Base-by-base conservation (phyloP, 1,139 yeast species). In the Candida sp. region DNA sequence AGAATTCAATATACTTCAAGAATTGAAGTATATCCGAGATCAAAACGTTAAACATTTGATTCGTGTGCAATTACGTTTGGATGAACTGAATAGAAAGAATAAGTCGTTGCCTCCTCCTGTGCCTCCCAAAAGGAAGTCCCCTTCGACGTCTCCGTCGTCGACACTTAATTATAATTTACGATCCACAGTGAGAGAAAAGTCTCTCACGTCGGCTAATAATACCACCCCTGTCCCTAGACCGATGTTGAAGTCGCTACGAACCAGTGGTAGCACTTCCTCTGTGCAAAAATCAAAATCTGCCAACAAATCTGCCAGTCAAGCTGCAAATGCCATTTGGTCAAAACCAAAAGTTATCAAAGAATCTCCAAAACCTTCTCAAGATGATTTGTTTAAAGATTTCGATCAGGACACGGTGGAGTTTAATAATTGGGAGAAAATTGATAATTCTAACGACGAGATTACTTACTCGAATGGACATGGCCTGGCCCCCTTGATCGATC, bases 1-100 rank as follows among this genome's bases (percentile, higher is more conserved):
- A 39, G 84, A 79, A 48, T 49, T 61, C 21, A 57, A 58, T 25
- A 56, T 79, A 4, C 57, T 77, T 34, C 66, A 65, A 38, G 83
- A 79, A 50, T 60, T 80, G 38, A 68, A 69, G 52, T 67, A 67
- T 5, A 68, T 80, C 34, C 64, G 82, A 33, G 82, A 79, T 41
- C 79, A 78, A 53, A 75, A 79, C 45, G 78, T 64, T 46, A 72
- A 60, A 55, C 77, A 61, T 67, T 68, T 68, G 52, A 76, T 54
- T 50, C 66, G 68, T 58, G 78, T 64, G 21, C 79, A 73, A 50
- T 56, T 71, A 43, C 55, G 70, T 39, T 55, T 72, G 48, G 78
- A 73, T 49, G 78, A 72, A 51, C 43, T 60, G 35, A 58, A 60
- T 39, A 51, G 71, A 42, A 57, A 47, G 47, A 46, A 42, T 43